Base-by-base conservation (phyloP, 805 yeast genomes). In the Candida mattraensis region DNA sequence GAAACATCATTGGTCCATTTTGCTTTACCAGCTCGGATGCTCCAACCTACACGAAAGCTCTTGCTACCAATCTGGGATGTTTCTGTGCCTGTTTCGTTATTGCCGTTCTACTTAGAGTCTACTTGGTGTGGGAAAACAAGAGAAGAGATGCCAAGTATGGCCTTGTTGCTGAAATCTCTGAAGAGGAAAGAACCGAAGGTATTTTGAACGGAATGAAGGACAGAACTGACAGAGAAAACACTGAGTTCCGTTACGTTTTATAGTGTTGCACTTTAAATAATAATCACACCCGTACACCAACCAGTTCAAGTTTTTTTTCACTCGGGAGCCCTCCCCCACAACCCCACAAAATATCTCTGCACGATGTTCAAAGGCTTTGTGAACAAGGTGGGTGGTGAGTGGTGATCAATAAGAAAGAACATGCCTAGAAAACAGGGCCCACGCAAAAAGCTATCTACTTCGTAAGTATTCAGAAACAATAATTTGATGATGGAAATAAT, bases 1-100 rank as follows among this genome's bases (percentile, higher is more conserved):
- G 80, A 12, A 76, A 76, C 49, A 56, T 72, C 37, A 60, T 66
- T 30, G 80, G 81, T 5, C 78, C 80, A 1, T 76, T 70, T 44
- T 63, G 74, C 10, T 72, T 72, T 51, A 60, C 61, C 26, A 53
- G 56, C 3, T 44, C 34, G 9, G 73, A 74, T 50, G 74, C 76
- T 9, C 76, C 76, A 17, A 39, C 43, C 4, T 73, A 70, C 44
- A 49, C 51, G 9, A 60, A 64, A 24, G 78, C 70, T 12, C 60
- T 62, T 38, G 63, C 61, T 17, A 59, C 67, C 24, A 67, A 48
- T 24, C 41, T 58, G 41, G 63, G 61, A 15, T 56, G 61, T 38
- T 59, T 70, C 47, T 72, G 68, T 18, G 70, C 57, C 11, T 62
- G 66, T 44, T 48, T 50, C 33, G 45, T 43, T 28, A 35, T 64